phyloP scores from a whole-genome alignment of 768 basidiomycete species.

The Pleurotus citrinopileatus region DNA sequence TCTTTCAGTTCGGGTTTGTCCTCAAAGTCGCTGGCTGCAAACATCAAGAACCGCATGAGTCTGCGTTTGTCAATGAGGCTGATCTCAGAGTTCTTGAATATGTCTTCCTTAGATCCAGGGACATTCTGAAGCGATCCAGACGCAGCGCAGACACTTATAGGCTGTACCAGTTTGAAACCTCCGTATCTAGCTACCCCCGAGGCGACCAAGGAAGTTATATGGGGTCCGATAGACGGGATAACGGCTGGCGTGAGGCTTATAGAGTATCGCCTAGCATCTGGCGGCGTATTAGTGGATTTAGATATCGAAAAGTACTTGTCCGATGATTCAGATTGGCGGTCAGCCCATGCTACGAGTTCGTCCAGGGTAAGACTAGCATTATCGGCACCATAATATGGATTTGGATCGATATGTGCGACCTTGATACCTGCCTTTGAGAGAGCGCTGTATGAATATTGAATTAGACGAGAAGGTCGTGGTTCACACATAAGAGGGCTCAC shows the following conservation, averaged over 20 bases:
- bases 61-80: conserved; percentile 82
- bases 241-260: conserved; percentile 83
- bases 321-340: conserved; percentile 20
- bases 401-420: conserved; percentile 84
- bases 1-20: conserved; percentile 52
- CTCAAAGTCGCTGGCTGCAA: conserved; percentile 77
- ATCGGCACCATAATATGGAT: conserved; percentile 80
- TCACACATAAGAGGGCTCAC: conserved; percentile 49
- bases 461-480: conserved; percentile 11
- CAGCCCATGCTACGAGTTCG: conserved; percentile 74
- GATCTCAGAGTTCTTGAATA: conserved; percentile 83
- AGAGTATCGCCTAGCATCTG: conserved; percentile 74
- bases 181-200: conserved; percentile 90
- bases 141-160: conserved; percentile 55
- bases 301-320: conserved; percentile 40
- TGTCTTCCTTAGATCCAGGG: conserved; percentile 87
- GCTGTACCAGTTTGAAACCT: conserved; percentile 82
- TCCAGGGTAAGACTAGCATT: conserved; percentile 81
- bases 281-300: conserved; percentile 38
- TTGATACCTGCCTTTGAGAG: conserved; percentile 86
- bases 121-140: conserved; percentile 56
- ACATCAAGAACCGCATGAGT: conserved; percentile 89
- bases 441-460: conserved; percentile 54
- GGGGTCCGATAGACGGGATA: conserved; percentile 73
- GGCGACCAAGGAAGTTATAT: conserved; percentile 73